phyloP scores from a whole-genome alignment of 495 filamentous ascomycete genomes.

The Hypoxylon trugodes region DNA sequence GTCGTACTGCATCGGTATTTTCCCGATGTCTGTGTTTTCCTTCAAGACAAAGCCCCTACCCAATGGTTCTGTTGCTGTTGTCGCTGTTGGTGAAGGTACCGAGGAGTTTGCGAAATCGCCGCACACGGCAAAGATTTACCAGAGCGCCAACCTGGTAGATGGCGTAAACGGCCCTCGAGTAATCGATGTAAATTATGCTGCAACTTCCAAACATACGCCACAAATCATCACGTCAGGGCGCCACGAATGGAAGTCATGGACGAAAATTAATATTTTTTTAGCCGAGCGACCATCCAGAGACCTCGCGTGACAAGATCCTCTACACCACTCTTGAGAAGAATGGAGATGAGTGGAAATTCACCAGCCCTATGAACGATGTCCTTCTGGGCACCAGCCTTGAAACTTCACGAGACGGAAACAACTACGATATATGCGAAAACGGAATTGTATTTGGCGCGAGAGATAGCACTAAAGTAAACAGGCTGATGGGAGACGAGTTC shows the following conservation, averaged over 20 bases:
- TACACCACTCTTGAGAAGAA: conserved; percentile 37
- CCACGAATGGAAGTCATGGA: too few species aligned
- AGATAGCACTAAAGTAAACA: not conserved
- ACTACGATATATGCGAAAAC: conserved; percentile 36
- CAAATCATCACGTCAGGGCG: too few species aligned
- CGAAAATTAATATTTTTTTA: too few species aligned
- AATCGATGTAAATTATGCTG: too few species aligned
- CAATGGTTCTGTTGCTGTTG: conserved; percentile 36
- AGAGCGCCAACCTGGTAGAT: too few species aligned
- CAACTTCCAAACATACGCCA: too few species aligned
- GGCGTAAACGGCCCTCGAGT: too few species aligned
- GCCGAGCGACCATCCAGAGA: too few species aligned
- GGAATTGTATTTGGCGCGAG: conserved; percentile 37
- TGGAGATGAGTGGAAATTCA: conserved; percentile 25
- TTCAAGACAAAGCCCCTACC: conserved; percentile 35
- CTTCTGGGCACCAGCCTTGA: conserved; percentile 31
- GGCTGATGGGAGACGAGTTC: not conserved
- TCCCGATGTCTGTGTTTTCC: too few species aligned
- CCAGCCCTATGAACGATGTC: conserved; percentile 26
- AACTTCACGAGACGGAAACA: not conserved
- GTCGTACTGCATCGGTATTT: too few species aligned
- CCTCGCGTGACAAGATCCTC: conserved; percentile 40
- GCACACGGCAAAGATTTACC: too few species aligned
- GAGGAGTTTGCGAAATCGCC: too few species aligned
- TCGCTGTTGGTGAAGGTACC: conserved; percentile 32